Evolutionary conservation across 306 rosid genomes (phyloP).

Genomic region (Quercus glauca): DNA sequence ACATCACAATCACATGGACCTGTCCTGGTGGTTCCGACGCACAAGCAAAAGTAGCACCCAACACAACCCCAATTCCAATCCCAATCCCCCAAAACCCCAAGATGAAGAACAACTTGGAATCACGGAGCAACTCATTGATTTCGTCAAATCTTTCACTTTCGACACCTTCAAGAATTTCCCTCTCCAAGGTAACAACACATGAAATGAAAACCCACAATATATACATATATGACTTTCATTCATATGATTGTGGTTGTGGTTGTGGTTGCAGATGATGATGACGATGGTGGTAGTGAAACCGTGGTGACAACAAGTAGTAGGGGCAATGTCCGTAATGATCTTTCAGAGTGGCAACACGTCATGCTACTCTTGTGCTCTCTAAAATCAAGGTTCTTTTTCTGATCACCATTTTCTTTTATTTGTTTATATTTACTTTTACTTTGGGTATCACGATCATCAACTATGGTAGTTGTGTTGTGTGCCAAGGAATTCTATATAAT

Average conservation of each 20-base stretch:
- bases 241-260: not conserved
- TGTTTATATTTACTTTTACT: not conserved
- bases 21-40: slow-evolving; percentile 65
- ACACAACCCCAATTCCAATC: slow-evolving; percentile 21
- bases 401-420: slow-evolving; percentile 6
- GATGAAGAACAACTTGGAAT: slow-evolving; percentile 45
- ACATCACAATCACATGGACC: slow-evolving; percentile 34
- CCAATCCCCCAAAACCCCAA: slow-evolving; percentile 28
- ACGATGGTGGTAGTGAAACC: slow-evolving; percentile 23
- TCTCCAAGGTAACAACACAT: slow-evolving; percentile 44
- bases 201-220: no score
- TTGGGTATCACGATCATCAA: no score
- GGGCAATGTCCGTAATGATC: slow-evolving; percentile 49
- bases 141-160: slow-evolving; percentile 61
- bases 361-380: slow-evolving; percentile 75
- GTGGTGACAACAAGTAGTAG: slow-evolving; percentile 21
- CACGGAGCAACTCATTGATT: slow-evolving; percentile 56
- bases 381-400: slow-evolving; percentile 61
- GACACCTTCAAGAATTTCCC: slow-evolving; percentile 76
- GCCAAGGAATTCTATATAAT: no score
- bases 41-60: slow-evolving; percentile 29
- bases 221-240: no score
- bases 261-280: slow-evolving; percentile 44
- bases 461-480: no score
- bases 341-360: slow-evolving; percentile 89